These are phyloP conservation scores for Citrus unshiu DNA, from an alignment of 345 rosid species.

Conservation along the genomic window DNA sequence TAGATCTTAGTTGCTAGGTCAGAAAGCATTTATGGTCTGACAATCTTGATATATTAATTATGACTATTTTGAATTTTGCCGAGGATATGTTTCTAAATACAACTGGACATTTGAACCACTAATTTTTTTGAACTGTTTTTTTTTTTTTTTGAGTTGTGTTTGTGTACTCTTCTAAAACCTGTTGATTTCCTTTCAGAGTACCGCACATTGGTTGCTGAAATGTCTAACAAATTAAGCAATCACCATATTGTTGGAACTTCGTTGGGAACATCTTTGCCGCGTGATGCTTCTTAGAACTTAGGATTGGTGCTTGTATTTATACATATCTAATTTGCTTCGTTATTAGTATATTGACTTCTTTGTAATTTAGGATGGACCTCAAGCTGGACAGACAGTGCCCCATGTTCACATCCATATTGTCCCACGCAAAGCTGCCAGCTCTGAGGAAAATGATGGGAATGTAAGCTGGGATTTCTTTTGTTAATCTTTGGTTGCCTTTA, in stretches of 20 bases:
- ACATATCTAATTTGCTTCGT: background rate
- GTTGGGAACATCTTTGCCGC: background rate
- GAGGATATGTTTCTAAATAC: background rate
- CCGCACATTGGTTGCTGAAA: too few species aligned
- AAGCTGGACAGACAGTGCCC: constrained; percentile 87
- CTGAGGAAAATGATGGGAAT: constrained; percentile 84
- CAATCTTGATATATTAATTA: background rate
- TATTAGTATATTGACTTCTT: background rate
- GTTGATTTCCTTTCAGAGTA: background rate
- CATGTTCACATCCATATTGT: constrained; percentile 91
- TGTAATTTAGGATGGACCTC: constrained; percentile 71
- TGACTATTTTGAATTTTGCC: background rate
- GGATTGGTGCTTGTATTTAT: too few species aligned
- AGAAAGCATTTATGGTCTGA: background rate
- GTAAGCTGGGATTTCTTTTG: constrained; percentile 38
- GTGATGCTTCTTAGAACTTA: too few species aligned
- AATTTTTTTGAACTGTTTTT: background rate
- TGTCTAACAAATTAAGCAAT: background rate
- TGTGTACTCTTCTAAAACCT: too few species aligned
- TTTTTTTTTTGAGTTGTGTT: background rate
- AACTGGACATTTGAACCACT: background rate
- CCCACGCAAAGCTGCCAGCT: constrained; percentile 79
- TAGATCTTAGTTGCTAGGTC: background rate
- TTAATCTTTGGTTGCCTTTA: background rate
- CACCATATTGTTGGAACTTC: background rate